A percentile compares a stretch with the other conserved stretches of the same genome.
phyloP scores from a whole-genome alignment of 78 protist genomes.

The Chrysochromulina parva region DNA sequence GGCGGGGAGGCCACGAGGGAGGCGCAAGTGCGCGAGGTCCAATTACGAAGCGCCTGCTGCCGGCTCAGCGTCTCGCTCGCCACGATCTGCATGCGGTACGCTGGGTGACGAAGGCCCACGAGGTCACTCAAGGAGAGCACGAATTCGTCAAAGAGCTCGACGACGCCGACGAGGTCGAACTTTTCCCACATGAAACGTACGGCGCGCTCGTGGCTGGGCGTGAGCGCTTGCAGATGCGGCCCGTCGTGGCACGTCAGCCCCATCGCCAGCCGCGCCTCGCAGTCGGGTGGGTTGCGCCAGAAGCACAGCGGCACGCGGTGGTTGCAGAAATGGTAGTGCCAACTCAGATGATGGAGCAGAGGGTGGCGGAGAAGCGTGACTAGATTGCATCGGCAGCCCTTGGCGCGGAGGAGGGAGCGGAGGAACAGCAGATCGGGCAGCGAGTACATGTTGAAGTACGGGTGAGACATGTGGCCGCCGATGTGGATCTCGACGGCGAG shows the following conservation, averaged over 20 bases:
- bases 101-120: neutral
- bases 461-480: neutral
- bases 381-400: neutral
- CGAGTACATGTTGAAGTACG: neutral
- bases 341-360: neutral
- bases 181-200: neutral
- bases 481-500: slow-evolving; percentile 19
- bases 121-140: neutral
- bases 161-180: neutral
- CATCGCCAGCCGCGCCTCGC: neutral
- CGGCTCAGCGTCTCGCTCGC: neutral
- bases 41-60: neutral
- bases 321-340: neutral
- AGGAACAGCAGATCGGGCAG: neutral
- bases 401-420: neutral
- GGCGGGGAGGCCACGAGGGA: neutral
- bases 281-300: neutral
- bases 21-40: slow-evolving; percentile 3
- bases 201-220: neutral
- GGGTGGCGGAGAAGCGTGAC: slow-evolving; percentile 18
- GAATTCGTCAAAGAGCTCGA: neutral
- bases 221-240: neutral
- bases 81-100: slow-evolving; percentile 6
- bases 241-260: slow-evolving; percentile 15
- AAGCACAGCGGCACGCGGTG: slow-evolving; percentile 23